phyloP scores from a whole-genome alignment of 148 eudicot genomes.

The Cornus controversa region DNA sequence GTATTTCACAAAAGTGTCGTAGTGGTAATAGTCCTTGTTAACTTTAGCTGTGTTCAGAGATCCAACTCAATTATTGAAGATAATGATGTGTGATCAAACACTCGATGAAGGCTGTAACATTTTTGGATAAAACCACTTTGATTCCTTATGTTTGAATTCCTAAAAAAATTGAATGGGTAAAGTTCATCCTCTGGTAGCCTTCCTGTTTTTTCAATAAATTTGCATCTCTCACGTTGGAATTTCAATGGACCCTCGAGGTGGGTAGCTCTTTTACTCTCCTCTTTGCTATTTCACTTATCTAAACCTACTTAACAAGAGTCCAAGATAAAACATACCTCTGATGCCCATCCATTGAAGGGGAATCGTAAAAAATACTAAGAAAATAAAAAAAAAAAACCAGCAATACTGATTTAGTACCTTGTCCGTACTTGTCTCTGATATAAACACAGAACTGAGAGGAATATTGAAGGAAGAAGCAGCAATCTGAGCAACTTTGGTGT shows the following conservation, averaged over 20 bases:
- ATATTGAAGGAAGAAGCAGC: constrained; percentile 90
- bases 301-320: background rate
- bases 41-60: background rate
- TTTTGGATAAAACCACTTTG: background rate
- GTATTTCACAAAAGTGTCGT: background rate
- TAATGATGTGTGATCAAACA: background rate
- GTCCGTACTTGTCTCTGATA: constrained; percentile 99
- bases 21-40: background rate
- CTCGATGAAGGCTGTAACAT: background rate
- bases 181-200: background rate
- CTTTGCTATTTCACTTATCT: background rate
- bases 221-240: too few species aligned
- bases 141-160: background rate
- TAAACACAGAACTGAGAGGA: constrained; percentile 86
- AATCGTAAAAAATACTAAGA: background rate
- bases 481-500: constrained; percentile 95
- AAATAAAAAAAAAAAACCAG: constrained; percentile 5
- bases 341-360: background rate
- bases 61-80: background rate
- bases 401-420: constrained; percentile 48
- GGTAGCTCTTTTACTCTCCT: background rate
- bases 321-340: background rate
- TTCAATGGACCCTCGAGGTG: background rate
- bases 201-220: background rate
- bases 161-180: background rate